Conservation (phyloP, 2,329 filamentous ascomycete genomes). For the Aspergillus ochraceoroseus region DNA sequence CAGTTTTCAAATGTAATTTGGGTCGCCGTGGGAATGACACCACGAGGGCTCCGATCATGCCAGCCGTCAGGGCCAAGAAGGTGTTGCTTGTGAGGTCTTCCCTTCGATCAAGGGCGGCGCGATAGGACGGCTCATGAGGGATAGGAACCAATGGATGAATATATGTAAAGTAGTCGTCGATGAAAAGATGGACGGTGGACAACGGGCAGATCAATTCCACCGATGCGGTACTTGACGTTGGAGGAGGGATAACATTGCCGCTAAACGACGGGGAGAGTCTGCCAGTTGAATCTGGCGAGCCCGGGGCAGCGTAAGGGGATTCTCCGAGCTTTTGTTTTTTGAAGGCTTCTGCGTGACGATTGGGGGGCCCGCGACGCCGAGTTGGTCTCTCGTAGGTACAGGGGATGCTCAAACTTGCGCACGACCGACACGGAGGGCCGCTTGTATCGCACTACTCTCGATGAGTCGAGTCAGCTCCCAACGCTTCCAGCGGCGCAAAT, state of each 20-base stretch:
- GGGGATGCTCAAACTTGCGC: slow-evolving; percentile 60
- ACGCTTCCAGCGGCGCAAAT: slow-evolving; percentile 2
- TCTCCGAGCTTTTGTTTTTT: slow-evolving; percentile 55
- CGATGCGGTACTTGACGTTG: slow-evolving; percentile 44
- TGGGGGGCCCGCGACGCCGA: slow-evolving; percentile 60
- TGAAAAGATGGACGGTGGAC: slow-evolving; percentile 37
- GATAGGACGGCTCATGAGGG: slow-evolving; percentile 46
- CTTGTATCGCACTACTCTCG: slow-evolving; percentile 56
- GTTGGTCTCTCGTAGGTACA: slow-evolving; percentile 63
- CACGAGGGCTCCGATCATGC: slow-evolving; percentile 45
- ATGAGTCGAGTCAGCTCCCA: slow-evolving; percentile 11
- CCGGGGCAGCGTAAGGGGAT: slow-evolving; percentile 35
- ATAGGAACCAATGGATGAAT: slow-evolving; percentile 47
- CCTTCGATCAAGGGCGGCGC: slow-evolving; percentile 41
- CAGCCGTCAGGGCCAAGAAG: slow-evolving; percentile 44
- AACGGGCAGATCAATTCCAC: slow-evolving; percentile 46
- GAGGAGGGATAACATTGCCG: slow-evolving; percentile 28
- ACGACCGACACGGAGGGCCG: slow-evolving; percentile 62
- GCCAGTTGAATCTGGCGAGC: slow-evolving; percentile 41
- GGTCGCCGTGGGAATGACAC: slow-evolving; percentile 45
- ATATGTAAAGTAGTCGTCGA: slow-evolving; percentile 48
- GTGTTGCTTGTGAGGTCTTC: slow-evolving; percentile 41
- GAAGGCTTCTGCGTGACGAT: slow-evolving; percentile 61
- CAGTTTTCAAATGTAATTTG: slow-evolving; percentile 38
- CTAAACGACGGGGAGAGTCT: slow-evolving; percentile 32